Percentiles rank a stretch among this genome's conserved stretches.
These are phyloP conservation scores for Penicillium sp. DNA, from an alignment of 2,329 filamentous ascomycete genomes.

Conservation along the genomic window DNA sequence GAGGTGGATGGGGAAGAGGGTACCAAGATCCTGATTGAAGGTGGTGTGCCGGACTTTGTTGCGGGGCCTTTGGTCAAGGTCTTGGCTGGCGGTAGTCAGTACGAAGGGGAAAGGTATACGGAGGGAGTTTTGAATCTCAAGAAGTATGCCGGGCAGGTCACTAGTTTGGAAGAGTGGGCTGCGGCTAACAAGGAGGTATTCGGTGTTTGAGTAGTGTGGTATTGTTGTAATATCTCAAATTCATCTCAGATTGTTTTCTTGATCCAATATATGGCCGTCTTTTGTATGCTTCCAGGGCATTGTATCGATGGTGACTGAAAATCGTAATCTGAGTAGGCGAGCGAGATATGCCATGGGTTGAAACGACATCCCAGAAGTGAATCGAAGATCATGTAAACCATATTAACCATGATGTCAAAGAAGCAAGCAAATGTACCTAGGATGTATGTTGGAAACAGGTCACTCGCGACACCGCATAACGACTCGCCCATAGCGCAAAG, in stretches of 20 bases:
- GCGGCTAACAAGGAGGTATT: slow-evolving; percentile 38
- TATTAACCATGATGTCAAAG: background rate
- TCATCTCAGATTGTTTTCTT: background rate
- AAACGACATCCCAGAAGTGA: background rate
- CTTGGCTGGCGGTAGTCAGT: background rate
- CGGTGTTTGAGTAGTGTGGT: background rate
- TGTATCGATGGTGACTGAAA: background rate
- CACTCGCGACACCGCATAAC: background rate
- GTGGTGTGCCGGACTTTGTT: slow-evolving; percentile 1
- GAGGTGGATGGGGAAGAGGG: slow-evolving; percentile 10
- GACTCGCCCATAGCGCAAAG: background rate
- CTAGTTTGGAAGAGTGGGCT: slow-evolving; percentile 44
- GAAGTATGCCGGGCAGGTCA: slow-evolving; percentile 5
- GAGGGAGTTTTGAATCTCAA: slow-evolving; percentile 1
- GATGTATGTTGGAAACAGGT: background rate
- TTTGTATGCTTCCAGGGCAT: background rate
- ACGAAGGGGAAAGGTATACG: background rate
- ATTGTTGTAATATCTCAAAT: background rate
- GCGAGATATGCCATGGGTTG: background rate
- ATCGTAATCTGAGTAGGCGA: background rate
- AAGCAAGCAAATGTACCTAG: background rate
- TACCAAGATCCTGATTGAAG: slow-evolving; percentile 31
- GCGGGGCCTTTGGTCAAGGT: slow-evolving; percentile 7
- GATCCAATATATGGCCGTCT: background rate
- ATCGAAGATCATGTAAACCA: background rate